Base-by-base conservation (phyloP, 306 rosid species). In the Abrus pulchellus region DNA sequence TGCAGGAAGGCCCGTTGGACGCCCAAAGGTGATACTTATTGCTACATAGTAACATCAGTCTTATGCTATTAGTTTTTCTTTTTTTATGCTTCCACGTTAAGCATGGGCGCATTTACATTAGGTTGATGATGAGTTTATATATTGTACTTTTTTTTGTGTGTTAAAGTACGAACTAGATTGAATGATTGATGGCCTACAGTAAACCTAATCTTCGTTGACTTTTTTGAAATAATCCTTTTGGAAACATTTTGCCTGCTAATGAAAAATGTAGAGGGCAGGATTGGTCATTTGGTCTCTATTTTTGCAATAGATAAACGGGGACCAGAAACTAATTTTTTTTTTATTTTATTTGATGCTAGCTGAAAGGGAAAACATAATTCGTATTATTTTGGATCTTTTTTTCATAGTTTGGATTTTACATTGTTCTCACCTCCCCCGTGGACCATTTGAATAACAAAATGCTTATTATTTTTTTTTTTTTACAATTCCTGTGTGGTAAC, bases 1-100 rank as follows among this genome's bases (percentile, higher is more conserved):
- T 20, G 20, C 20, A 20, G 20, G 20, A 20, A 20, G 86, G 81
- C 84, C 93, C 3, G 93, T 90, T 9, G 97, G 97, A 49, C 91
- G 94, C 77, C 94, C 97, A 1, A 90, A 93, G 97, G 94, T 93
- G 10, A n/a, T 85, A 3, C 6, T 1, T 3, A 5, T 38, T 27
- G 11, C 65, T 61, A 2, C 13, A 30, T 54, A 11, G 20, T 13
- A 13, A 64, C n/a, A n/a, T 7, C 61, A 6, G 0, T 12, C 54
- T 7, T 0, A 6, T 72, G 38, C 14, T 32, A 14, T 14, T 0
- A 68, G 33, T 47, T 38, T 32, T 64, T 14, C 1, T 20, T 0
- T 20, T 20, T 20, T 70, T 40, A 2, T 61, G 4, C 9, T 72
- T 48, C n/a, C 36, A 6, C 7, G 72, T 6, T 20, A 11, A 57